These are phyloP conservation scores for Xylaria sp. DNA, from an alignment of 2,329 filamentous ascomycete genomes.

Conservation along the genomic window DNA sequence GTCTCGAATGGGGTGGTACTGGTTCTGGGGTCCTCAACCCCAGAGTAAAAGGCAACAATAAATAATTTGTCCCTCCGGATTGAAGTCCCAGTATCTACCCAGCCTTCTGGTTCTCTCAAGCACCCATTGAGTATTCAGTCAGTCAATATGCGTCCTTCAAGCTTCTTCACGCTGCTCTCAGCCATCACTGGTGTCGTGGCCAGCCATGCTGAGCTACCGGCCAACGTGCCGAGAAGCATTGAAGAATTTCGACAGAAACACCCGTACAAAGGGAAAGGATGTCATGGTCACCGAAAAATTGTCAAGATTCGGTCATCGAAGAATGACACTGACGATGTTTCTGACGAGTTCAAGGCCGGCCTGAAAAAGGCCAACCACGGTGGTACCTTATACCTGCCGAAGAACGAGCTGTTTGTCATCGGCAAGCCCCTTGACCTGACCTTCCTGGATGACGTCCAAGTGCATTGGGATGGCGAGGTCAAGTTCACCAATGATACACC, in stretches of 20 bases:
- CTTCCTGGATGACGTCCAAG: conserved; percentile 66
- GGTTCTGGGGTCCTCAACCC: not conserved
- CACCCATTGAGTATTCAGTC: conserved; percentile 5
- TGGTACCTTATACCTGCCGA: conserved; percentile 64
- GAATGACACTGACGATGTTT: conserved; percentile 66
- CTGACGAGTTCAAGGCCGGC: conserved; percentile 63
- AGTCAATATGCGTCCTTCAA: conserved; percentile 43
- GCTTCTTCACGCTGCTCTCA: conserved; percentile 39
- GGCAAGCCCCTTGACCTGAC: conserved; percentile 68
- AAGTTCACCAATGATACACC: conserved; percentile 57
- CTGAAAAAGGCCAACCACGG: conserved; percentile 67
- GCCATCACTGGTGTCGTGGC: conserved; percentile 43
- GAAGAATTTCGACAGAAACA: conserved; percentile 54
- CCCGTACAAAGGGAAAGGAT: conserved; percentile 47
- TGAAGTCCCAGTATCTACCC: not conserved
- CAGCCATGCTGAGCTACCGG: conserved; percentile 45
- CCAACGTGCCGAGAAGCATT: conserved; percentile 50
- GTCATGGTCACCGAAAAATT: conserved; percentile 42
- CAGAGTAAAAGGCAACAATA: conserved; percentile 9
- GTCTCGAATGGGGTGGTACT: not conserved
- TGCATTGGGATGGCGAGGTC: conserved; percentile 68
- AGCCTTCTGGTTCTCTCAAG: conserved; percentile 6
- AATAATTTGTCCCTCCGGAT: conserved; percentile 1
- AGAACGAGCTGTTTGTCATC: conserved; percentile 65
- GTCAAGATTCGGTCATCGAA: conserved; percentile 63